These are phyloP conservation scores for Letharia columbiana DNA, from an alignment of 495 filamentous ascomycete genomes.

Conservation along the genomic window DNA sequence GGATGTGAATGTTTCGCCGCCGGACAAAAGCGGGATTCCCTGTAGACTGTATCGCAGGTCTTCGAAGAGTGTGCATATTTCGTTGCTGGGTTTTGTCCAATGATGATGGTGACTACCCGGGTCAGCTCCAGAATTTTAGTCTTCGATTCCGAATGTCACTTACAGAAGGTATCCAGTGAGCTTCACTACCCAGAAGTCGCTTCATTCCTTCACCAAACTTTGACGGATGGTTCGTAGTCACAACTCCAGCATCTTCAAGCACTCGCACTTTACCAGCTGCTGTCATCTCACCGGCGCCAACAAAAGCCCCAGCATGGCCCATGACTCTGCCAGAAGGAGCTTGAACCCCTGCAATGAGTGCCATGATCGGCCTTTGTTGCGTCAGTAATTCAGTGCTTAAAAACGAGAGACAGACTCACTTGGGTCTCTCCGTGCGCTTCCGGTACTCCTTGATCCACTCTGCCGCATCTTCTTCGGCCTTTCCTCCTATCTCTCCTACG, in stretches of 20 bases:
- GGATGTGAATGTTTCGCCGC: slow-evolving; percentile 50
- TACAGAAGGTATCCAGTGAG: slow-evolving; percentile 19
- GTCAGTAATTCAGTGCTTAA: slow-evolving; percentile 14
- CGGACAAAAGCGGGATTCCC: slow-evolving; percentile 26
- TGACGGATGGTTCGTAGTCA: slow-evolving; percentile 72
- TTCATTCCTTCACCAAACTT: slow-evolving; percentile 71
- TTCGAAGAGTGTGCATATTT: slow-evolving; percentile 44
- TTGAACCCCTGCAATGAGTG: slow-evolving; percentile 61
- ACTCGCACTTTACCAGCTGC: slow-evolving; percentile 57
- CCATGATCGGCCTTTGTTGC: slow-evolving; percentile 61
- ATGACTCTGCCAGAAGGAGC: slow-evolving; percentile 64
- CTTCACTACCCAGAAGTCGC: slow-evolving; percentile 36
- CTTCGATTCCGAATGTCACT: slow-evolving; percentile 16
- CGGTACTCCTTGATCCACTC: slow-evolving; percentile 68
- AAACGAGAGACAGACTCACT: slow-evolving; percentile 42
- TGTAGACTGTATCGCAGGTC: slow-evolving; percentile 8
- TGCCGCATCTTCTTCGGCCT: slow-evolving; percentile 70
- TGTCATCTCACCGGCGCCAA: slow-evolving; percentile 56
- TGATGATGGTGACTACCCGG: background rate
- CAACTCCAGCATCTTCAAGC: slow-evolving; percentile 61
- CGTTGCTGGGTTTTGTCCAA: slow-evolving; percentile 32
- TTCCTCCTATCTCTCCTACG: slow-evolving; percentile 82
- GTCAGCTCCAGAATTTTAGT: background rate
- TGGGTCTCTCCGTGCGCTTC: slow-evolving; percentile 49
- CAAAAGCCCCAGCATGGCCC: slow-evolving; percentile 83